phyloP scores from a whole-genome alignment of 140 eudicot species.

The Senecio squalidus region DNA sequence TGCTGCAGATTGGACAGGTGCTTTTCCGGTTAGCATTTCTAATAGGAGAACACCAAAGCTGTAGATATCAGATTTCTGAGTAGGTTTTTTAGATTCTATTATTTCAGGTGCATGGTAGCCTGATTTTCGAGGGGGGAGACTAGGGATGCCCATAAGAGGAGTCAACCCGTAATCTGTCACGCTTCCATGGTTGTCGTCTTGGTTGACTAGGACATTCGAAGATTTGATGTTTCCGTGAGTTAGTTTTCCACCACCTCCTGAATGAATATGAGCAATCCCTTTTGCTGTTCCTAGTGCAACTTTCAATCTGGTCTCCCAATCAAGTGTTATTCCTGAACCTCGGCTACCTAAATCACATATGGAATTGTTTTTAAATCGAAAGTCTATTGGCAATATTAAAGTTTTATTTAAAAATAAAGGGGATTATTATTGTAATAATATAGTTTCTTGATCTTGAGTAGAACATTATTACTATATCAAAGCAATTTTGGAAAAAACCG shows the following conservation, averaged over 20 bases:
- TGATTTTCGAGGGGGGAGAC: conserved; percentile 21
- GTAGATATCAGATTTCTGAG: conserved; percentile 62
- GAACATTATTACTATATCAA: background rate
- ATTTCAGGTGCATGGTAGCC: conserved; percentile 50
- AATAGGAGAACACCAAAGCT: conserved; percentile 74
- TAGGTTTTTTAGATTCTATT: conserved; percentile 34
- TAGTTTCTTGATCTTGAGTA: background rate
- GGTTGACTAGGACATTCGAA: conserved; percentile 44
- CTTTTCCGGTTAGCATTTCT: conserved; percentile 71
- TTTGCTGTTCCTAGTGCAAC: conserved; percentile 48
- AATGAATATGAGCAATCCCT: conserved; percentile 64
- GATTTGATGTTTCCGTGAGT: conserved; percentile 60
- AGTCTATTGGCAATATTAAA: too few species aligned
- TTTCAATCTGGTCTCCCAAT: conserved; percentile 48
- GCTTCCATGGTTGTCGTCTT: conserved; percentile 34
- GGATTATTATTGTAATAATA: too few species aligned
- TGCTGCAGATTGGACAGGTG: conserved; percentile 46
- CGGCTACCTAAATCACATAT: conserved; percentile 36
- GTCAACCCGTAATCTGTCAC: conserved; percentile 47
- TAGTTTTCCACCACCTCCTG: conserved; percentile 25
- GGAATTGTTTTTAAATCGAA: background rate
- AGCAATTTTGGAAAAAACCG: background rate
- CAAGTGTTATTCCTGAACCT: conserved; percentile 44
- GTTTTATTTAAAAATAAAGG: too few species aligned
- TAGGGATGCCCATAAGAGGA: conserved; percentile 43